Percentiles rank a stretch among this genome's conserved stretches.
Evolutionary conservation across 176 grass and related monocot genomes (phyloP).

Genomic region (Carex myosuroides): DNA sequence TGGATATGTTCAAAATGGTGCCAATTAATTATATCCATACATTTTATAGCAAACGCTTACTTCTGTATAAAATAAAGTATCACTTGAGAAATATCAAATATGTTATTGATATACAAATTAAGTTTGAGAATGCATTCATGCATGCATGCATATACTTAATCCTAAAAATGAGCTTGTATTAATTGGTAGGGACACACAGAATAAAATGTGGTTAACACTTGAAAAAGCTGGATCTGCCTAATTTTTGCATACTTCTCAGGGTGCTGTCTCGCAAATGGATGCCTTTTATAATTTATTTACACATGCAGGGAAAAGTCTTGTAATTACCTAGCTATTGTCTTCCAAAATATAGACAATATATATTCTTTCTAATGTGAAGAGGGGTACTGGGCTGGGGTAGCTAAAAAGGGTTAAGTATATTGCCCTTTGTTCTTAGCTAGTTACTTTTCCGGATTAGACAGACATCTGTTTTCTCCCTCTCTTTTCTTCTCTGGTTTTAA

Average conservation of each 20-base stretch:
- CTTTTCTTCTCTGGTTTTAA: neutral
- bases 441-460: neutral
- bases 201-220: conserved; percentile 3
- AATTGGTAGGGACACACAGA: neutral
- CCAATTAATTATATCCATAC: no score
- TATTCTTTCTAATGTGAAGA: conserved; percentile 21
- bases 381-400: neutral
- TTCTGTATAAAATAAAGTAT: neutral
- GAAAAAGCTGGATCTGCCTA: conserved; percentile 45
- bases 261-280: conserved; percentile 75
- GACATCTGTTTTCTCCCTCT: neutral
- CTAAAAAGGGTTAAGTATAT: conserved; percentile 4
- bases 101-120: neutral
- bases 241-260: conserved; percentile 65
- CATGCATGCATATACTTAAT: neutral
- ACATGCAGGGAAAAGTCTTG: neutral
- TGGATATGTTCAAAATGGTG: no score
- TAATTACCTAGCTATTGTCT: neutral
- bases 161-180: neutral
- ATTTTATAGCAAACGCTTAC: neutral
- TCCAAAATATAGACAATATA: conserved; percentile 3
- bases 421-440: neutral
- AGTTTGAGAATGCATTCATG: neutral
- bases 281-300: conserved; percentile 13
- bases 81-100: neutral